Percentiles rank a stretch among this genome's conserved stretches.
These are phyloP conservation scores for Pleoardoris graminearum DNA, from an alignment of 2,329 filamentous ascomycete genomes.

Conservation along the genomic window DNA sequence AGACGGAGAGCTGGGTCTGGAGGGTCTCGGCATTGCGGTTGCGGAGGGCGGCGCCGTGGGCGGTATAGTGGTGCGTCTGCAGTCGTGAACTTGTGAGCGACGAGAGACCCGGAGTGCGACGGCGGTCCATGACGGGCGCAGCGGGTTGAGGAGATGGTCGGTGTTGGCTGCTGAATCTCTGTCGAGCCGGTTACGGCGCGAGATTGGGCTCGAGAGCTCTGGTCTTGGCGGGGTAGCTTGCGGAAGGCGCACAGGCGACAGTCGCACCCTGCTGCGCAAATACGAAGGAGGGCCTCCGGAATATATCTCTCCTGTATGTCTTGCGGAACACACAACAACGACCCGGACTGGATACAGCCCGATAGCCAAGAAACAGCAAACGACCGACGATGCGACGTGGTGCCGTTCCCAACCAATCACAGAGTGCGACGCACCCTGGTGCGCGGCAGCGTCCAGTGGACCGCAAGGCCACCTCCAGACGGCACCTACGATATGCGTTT, in stretches of 20 bases:
- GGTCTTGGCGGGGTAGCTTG: not conserved
- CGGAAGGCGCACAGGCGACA: not conserved
- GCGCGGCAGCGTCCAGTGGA: not conserved
- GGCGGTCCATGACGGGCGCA: conserved; percentile 49
- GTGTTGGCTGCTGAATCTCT: too few species aligned
- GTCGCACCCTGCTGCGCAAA: not conserved
- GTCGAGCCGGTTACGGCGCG: not conserved
- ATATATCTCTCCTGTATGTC: not conserved
- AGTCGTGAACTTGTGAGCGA: conserved; percentile 64
- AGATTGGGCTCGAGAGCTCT: not conserved
- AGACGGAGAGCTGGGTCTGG: conserved; percentile 91
- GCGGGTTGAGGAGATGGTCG: not conserved
- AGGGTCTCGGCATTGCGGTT: conserved; percentile 82
- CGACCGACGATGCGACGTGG: not conserved
- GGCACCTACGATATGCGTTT: conserved; percentile 1
- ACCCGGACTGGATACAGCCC: not conserved
- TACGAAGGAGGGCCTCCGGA: not conserved
- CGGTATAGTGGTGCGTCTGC: conserved; percentile 85
- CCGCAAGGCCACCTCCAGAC: not conserved
- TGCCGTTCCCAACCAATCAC: not conserved
- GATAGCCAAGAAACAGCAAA: not conserved
- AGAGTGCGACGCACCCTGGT: not conserved
- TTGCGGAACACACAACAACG: not conserved
- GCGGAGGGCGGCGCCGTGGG: conserved; percentile 85
- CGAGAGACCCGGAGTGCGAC: conserved; percentile 83